Conservation (phyloP, 1,284 basidiomycete species). For the Entoloma clypeatum region DNA sequence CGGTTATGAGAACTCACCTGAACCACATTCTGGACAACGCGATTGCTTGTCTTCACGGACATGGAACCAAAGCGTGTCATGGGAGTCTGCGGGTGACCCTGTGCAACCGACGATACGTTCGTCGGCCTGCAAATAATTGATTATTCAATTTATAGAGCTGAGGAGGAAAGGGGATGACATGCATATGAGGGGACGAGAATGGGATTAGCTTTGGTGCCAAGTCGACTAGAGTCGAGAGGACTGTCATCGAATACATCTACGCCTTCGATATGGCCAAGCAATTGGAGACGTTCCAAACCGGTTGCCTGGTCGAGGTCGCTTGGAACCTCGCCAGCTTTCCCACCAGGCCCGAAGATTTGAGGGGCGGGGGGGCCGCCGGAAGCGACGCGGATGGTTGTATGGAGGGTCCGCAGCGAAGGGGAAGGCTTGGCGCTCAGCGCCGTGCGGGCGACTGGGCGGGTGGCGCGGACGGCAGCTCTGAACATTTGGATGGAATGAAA, state of each 20-base stretch:
- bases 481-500: conserved; percentile 32
- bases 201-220: conserved; percentile 88
- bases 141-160: background rate
- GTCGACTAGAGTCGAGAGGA: conserved; percentile 80
- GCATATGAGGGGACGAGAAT: conserved; percentile 88
- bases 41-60: conserved; percentile 62
- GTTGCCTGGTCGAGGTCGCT: conserved; percentile 90
- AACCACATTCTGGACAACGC: conserved; percentile 91
- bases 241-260: conserved; percentile 89
- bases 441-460: conserved; percentile 34
- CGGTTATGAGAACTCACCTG: conserved; percentile 47
- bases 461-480: conserved; percentile 37
- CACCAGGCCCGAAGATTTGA: conserved; percentile 70
- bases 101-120: conserved; percentile 89
- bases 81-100: conserved; percentile 87
- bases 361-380: conserved; percentile 58
- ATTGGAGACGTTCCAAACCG: conserved; percentile 94
- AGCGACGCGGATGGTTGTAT: conserved; percentile 46
- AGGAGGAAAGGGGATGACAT: conserved; percentile 11
- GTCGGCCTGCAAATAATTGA: conserved; percentile 49
- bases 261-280: conserved; percentile 86
- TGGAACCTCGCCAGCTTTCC: conserved; percentile 74
- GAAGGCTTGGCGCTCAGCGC: conserved; percentile 28
- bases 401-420: conserved; percentile 48
- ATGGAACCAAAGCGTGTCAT: conserved; percentile 84